phyloP scores from a whole-genome alignment of 2,329 filamentous ascomycete genomes.

The Colletotrichum sansevieriae region DNA sequence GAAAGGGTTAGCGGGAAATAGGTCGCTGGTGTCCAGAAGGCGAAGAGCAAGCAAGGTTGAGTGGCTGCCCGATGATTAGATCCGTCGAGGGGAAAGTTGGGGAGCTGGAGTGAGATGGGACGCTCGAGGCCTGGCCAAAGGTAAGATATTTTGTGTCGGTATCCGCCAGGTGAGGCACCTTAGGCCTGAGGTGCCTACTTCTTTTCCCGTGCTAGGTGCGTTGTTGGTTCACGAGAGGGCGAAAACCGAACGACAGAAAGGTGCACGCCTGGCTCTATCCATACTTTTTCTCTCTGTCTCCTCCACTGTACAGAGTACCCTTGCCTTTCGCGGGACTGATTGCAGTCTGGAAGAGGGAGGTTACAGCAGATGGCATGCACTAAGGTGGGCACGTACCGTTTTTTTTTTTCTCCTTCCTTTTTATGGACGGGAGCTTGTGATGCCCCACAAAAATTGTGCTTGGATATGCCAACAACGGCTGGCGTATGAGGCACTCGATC shows the following conservation, averaged over 20 bases:
- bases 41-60: not conserved
- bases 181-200: not conserved
- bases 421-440: conserved; percentile 32
- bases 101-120: conserved; percentile 18
- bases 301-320: not conserved
- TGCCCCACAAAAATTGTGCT: conserved; percentile 34
- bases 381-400: conserved; percentile 24
- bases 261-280: conserved; percentile 1
- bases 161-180: too few species aligned
- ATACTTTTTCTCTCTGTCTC: conserved; percentile 1
- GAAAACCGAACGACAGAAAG: not conserved
- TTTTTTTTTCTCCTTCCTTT: conserved; percentile 19
- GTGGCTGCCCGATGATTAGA: conserved; percentile 22
- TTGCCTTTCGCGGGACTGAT: conserved; percentile 19
- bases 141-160: not conserved
- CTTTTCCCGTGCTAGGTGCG: conserved; percentile 23
- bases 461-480: conserved; percentile 40
- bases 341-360: conserved; percentile 19
- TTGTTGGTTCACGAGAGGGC: conserved; percentile 19
- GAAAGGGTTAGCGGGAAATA: conserved; percentile 19
- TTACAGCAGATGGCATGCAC: conserved; percentile 21
- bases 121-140: conserved; percentile 5
- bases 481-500: conserved; percentile 14
- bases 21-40: conserved; percentile 9
- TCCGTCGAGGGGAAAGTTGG: conserved; percentile 23